phyloP scores from a whole-genome alignment of 2,329 filamentous ascomycete genomes.

The Thelonectria blattea region DNA sequence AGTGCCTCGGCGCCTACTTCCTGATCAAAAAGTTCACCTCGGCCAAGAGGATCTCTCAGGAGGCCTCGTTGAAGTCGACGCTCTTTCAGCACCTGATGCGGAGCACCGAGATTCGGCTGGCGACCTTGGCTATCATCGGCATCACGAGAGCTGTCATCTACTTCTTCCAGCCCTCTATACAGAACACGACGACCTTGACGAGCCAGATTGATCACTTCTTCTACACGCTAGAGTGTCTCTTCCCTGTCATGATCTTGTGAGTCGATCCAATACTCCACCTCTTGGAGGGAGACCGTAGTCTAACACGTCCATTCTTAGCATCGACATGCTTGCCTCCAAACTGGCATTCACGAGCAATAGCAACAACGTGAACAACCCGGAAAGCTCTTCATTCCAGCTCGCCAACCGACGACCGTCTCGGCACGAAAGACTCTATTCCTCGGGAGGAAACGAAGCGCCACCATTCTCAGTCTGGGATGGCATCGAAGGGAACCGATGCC shows the following conservation, averaged over 20 bases:
- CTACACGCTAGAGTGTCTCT: constrained; percentile 49
- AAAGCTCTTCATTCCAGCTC: constrained; percentile 21
- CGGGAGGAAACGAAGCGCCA: constrained; percentile 15
- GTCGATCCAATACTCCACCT: not conserved
- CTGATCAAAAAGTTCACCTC: constrained; percentile 45
- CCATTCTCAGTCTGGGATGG: constrained; percentile 24
- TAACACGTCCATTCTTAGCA: constrained; percentile 21
- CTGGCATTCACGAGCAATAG: constrained; percentile 32
- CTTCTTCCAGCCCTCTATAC: constrained; percentile 45
- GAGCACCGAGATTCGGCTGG: constrained; percentile 48
- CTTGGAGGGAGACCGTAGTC: not conserved
- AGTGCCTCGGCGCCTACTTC: constrained; percentile 48
- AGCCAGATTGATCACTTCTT: constrained; percentile 49
- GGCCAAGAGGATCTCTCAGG: constrained; percentile 35
- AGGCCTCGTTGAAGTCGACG: constrained; percentile 38
- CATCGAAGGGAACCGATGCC: constrained; percentile 17
- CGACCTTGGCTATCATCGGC: constrained; percentile 45
- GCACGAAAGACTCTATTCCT: constrained; percentile 15
- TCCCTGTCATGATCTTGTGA: constrained; percentile 48
- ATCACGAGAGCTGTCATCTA: constrained; percentile 49
- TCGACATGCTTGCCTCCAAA: constrained; percentile 44
- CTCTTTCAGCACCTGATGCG: constrained; percentile 47
- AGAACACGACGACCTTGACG: constrained; percentile 44
- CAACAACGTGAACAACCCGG: constrained; percentile 9
- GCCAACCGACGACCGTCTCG: constrained; percentile 15